These are phyloP conservation scores for Didymellaceae sp. DNA, from an alignment of 2,329 filamentous ascomycete genomes.

Conservation along the genomic window DNA sequence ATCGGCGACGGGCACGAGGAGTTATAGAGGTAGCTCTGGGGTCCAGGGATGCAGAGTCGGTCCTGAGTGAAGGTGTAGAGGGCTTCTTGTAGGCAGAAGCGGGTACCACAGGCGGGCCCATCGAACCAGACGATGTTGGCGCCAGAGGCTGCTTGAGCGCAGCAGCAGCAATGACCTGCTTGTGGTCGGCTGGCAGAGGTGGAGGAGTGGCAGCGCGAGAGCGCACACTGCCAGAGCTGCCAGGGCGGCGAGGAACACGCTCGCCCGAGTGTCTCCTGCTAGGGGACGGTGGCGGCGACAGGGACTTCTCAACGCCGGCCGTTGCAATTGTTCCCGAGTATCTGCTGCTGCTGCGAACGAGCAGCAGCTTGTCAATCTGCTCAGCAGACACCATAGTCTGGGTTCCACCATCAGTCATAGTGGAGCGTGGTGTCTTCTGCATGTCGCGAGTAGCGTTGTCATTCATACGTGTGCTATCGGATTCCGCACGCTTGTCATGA, in stretches of 20 bases:
- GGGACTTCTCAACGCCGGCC: conserved; percentile 38
- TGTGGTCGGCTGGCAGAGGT: conserved; percentile 82
- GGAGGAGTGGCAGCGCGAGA: conserved; percentile 63
- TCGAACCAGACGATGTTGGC: conserved; percentile 56
- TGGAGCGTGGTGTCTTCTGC: conserved; percentile 35
- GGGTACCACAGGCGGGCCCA: conserved; percentile 86
- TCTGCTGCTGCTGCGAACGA: conserved; percentile 55
- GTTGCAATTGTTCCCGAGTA: conserved; percentile 36
- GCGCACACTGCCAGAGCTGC: conserved; percentile 73
- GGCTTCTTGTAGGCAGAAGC: conserved; percentile 72
- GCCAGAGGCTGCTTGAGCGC: conserved; percentile 57
- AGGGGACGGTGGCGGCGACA: conserved; percentile 46
- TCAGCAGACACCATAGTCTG: conserved; percentile 86
- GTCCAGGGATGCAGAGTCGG: conserved; percentile 54
- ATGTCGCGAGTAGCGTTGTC: conserved; percentile 25
- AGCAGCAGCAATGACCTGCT: conserved; percentile 82
- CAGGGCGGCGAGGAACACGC: conserved; percentile 63
- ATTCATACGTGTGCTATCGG: conserved; percentile 1
- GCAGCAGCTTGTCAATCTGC: conserved; percentile 78
- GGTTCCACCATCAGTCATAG: conserved; percentile 72
- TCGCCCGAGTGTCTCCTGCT: conserved; percentile 40
- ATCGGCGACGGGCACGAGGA: conserved; percentile 54
- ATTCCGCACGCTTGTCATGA: conserved; percentile 36
- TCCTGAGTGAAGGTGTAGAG: conserved; percentile 50
- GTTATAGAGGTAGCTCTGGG: conserved; percentile 61